These are phyloP conservation scores for Trichomonas vaginalis DNA, from an alignment of 208 protist species.

Conservation along the genomic window DNA sequence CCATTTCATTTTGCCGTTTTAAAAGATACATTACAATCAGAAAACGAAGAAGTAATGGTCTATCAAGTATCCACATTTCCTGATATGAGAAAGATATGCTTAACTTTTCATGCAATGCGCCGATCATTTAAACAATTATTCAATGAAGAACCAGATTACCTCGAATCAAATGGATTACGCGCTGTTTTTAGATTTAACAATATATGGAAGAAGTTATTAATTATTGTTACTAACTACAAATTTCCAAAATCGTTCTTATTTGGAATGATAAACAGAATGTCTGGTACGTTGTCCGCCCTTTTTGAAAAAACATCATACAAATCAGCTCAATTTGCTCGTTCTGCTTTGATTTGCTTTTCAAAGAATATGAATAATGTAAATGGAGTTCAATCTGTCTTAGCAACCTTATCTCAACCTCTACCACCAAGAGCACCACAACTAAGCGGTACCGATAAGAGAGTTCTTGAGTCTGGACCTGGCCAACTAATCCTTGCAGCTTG, in stretches of 20 bases:
- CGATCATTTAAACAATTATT: background rate
- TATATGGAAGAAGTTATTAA: background rate
- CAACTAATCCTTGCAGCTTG: background rate
- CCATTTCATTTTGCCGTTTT: conserved; percentile 7
- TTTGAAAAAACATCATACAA: background rate
- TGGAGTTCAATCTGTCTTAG: background rate
- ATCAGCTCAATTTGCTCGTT: background rate
- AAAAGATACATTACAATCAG: background rate
- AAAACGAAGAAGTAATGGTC: background rate
- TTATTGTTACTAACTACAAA: background rate
- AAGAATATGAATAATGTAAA: background rate
- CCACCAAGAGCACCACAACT: background rate
- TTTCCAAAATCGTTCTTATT: background rate
- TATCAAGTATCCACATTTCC: background rate
- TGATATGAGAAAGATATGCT: background rate
- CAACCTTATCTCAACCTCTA: background rate
- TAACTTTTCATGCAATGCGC: background rate
- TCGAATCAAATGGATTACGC: background rate
- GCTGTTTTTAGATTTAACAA: background rate
- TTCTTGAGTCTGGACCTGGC: background rate
- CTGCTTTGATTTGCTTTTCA: background rate
- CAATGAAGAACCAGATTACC: background rate
- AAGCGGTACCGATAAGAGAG: background rate
- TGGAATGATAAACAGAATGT: background rate
- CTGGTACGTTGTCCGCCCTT: background rate